Conservation (phyloP, 2,329 filamentous ascomycete species). For the Elsinoe fawcettii region DNA sequence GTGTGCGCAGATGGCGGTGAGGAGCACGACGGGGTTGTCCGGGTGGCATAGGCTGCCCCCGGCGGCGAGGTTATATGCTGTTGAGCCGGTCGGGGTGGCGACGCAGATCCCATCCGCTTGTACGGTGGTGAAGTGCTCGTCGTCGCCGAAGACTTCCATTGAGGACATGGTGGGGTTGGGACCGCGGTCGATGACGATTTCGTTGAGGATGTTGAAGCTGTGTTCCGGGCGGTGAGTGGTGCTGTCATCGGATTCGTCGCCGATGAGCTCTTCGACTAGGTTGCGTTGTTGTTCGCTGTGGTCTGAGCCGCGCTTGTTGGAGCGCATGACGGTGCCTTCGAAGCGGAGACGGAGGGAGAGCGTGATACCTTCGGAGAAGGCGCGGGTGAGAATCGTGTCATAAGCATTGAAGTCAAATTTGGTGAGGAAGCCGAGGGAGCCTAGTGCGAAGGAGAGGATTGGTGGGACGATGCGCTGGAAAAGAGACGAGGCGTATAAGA, state of each 20-base stretch:
- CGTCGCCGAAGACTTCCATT: constrained; percentile 87
- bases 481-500: constrained; percentile 91
- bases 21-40: constrained; percentile 90
- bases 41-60: constrained; percentile 94
- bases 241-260: constrained; percentile 74
- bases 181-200: constrained; percentile 90
- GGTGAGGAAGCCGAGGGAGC: constrained; percentile 88
- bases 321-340: constrained; percentile 88
- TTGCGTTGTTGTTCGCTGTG: constrained; percentile 44
- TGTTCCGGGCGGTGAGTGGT: constrained; percentile 78
- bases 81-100: constrained; percentile 88
- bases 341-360: constrained; percentile 83
- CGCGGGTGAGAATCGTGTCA: constrained; percentile 57
- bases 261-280: constrained; percentile 82
- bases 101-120: constrained; percentile 90
- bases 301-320: constrained; percentile 41
- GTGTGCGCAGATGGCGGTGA: constrained; percentile 91
- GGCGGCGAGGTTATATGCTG: constrained; percentile 89
- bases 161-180: constrained; percentile 91
- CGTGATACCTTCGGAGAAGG: constrained; percentile 76
- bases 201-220: constrained; percentile 86
- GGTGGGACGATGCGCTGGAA: constrained; percentile 94
- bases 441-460: constrained; percentile 82
- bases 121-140: constrained; percentile 90
- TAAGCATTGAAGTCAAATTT: constrained; percentile 88